A percentile compares a stretch with the other conserved stretches of the same genome.
These are phyloP conservation scores for Hemileccinum rubropunctum DNA, from an alignment of 768 basidiomycete species.

Conservation along the genomic window DNA sequence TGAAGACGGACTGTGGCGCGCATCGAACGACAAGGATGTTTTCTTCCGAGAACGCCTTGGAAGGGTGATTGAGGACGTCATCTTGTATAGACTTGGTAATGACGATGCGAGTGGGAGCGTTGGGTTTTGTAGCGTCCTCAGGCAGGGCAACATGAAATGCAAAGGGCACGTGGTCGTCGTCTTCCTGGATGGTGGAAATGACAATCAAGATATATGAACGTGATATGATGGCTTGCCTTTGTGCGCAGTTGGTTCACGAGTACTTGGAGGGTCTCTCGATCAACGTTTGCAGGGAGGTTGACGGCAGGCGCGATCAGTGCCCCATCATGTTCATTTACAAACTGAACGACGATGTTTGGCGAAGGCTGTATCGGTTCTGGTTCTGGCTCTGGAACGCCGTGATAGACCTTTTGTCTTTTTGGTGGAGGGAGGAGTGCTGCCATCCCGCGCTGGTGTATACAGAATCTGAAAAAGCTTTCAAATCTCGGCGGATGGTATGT, in stretches of 20 bases:
- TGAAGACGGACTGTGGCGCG: slow-evolving; percentile 94
- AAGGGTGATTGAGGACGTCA: slow-evolving; percentile 75
- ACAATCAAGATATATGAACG: slow-evolving; percentile 11
- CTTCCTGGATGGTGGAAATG: slow-evolving; percentile 30
- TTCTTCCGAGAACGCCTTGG: slow-evolving; percentile 75
- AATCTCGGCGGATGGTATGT: background rate
- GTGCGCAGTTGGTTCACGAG: slow-evolving; percentile 86
- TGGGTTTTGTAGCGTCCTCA: slow-evolving; percentile 45
- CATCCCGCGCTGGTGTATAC: slow-evolving; percentile 46
- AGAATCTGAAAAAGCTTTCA: background rate
- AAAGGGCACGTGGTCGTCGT: slow-evolving; percentile 93
- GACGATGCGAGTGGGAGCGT: slow-evolving; percentile 70
- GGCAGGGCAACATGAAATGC: slow-evolving; percentile 83
- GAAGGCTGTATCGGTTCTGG: slow-evolving; percentile 45
- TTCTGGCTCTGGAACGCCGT: slow-evolving; percentile 66
- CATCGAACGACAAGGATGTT: slow-evolving; percentile 87
- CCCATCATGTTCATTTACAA: slow-evolving; percentile 87
- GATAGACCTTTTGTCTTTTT: slow-evolving; percentile 81
- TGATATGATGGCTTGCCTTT: slow-evolving; percentile 47
- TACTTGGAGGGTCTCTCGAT: slow-evolving; percentile 77
- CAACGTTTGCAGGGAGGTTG: slow-evolving; percentile 84
- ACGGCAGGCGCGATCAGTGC: slow-evolving; percentile 80
- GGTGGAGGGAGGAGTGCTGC: slow-evolving; percentile 85
- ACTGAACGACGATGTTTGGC: slow-evolving; percentile 84
- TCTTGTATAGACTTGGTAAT: slow-evolving; percentile 81